Conservation (phyloP, 768 basidiomycete genomes). For the Lactarius hatsudake region DNA sequence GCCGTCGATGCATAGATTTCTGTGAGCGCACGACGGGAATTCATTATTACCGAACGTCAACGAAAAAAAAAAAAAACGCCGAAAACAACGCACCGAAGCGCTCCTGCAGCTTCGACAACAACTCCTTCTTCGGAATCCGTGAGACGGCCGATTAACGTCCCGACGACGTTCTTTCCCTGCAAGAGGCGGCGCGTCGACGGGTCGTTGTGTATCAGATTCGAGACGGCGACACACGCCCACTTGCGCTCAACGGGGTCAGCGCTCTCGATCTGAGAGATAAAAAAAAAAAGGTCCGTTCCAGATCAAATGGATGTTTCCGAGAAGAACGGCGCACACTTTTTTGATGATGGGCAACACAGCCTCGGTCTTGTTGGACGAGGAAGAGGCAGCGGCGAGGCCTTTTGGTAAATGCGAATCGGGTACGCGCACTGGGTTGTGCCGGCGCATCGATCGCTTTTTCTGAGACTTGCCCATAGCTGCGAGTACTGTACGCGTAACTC, state of each 20-base stretch:
- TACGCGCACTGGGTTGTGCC: constrained; percentile 92
- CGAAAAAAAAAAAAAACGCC: neutral
- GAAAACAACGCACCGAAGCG: constrained; percentile 62
- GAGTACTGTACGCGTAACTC: neutral
- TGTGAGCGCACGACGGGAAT: constrained; percentile 33
- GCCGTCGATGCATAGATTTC: constrained; percentile 92
- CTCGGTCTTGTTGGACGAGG: constrained; percentile 71
- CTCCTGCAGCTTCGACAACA: constrained; percentile 82
- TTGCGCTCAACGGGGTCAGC: constrained; percentile 77
- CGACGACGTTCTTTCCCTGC: constrained; percentile 89
- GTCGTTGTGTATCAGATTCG: constrained; percentile 92
- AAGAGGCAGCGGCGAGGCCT: constrained; percentile 72
- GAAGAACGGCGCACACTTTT: constrained; percentile 53
- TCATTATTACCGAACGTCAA: neutral
- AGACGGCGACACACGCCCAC: constrained; percentile 97
- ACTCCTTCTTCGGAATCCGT: constrained; percentile 91
- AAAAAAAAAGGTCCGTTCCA: neutral
- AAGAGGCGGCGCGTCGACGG: constrained; percentile 86
- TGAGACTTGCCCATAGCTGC: constrained; percentile 85
- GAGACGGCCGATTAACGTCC: constrained; percentile 78
- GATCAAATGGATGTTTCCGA: neutral
- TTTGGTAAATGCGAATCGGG: constrained; percentile 88
- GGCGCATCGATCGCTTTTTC: constrained; percentile 78
- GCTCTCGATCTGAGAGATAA: constrained; percentile 70
- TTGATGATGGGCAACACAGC: constrained; percentile 85